Base-by-base conservation (phyloP, 306 rosid genomes). In the Pachyrhizus erosus region DNA sequence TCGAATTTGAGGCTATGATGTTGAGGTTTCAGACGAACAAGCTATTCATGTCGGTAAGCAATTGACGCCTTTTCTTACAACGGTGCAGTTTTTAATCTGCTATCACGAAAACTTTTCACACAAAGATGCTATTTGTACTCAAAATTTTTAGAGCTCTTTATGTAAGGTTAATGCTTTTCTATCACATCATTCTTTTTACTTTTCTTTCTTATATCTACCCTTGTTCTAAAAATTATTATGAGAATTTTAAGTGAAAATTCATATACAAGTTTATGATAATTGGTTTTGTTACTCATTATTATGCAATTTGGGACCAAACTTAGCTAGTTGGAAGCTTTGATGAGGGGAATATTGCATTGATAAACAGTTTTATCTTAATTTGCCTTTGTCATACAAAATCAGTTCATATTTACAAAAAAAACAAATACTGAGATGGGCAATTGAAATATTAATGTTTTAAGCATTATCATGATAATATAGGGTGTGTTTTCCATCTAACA, bases 41-140 rank as follows among this genome's bases (percentile, higher is more conserved):
- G 66, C 15, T 49, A 68, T 68, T 79, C 15, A n/a, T 49, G 60
- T 37, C 42, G 10, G 42, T 37, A 66, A 66, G 18, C 18, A 78
- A 40, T 48, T 48, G 52, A 4, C 17, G 1, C 17, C 15, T 8
- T 20, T 7, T 4, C 39, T 37, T 37, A 7, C 42, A 37, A 37
- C 8, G 42, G 42, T 37, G 42, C 42, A 37, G 1, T 1, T 27
- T 61, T 24, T 60, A 37, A 26, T 60, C 37, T 26, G 37, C 9
- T 60, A 14, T 61, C 40, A 13, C 31, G 40, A 27, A 5, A 61
- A 27, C 4, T 61, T 57, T 57, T 58, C 34, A 58, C n/a, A 58
- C 15, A 57, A 21, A 9, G 8, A 20, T 54, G 60, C 5, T 54
- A 54, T 54, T 37, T 37, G 42, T 7, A 37, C 4, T 37, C 42